Percentiles rank a stretch among this genome's conserved stretches.
Evolutionary conservation across 305 asterid species (phyloP).

Genomic region (Fraxinus ornus): DNA sequence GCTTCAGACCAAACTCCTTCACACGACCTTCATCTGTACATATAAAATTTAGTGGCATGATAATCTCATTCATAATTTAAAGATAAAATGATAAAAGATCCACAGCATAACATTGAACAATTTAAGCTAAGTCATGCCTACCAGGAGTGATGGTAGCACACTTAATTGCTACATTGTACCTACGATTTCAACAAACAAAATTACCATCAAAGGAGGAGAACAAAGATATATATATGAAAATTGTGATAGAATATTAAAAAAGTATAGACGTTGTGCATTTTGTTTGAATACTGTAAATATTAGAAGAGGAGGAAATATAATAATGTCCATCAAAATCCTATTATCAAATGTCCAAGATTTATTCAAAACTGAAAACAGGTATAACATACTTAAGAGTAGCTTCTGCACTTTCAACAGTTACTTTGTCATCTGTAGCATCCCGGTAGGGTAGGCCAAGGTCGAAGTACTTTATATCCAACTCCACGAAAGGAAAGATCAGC

Average conservation of each 20-base stretch:
- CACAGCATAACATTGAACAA: background rate
- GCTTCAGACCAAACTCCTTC: slow-evolving; percentile 71
- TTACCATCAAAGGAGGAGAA: background rate
- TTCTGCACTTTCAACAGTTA: slow-evolving; percentile 91
- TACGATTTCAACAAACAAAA: slow-evolving; percentile 33
- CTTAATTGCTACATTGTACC: slow-evolving; percentile 95
- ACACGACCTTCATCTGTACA: slow-evolving; percentile 81
- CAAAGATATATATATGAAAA: background rate
- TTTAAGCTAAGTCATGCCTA: slow-evolving; percentile 21
- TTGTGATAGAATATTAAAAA: background rate
- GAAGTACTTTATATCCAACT: slow-evolving; percentile 86
- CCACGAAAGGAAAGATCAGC: slow-evolving; percentile 92
- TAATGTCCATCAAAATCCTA: background rate
- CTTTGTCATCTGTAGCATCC: slow-evolving; percentile 92
- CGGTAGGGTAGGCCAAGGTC: slow-evolving; percentile 92
- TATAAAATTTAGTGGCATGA: slow-evolving; percentile 4
- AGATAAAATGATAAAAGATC: background rate
- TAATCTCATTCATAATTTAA: slow-evolving; percentile 7
- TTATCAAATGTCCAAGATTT: background rate
- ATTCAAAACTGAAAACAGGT: background rate
- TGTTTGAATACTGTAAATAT: background rate
- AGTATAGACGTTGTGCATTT: background rate
- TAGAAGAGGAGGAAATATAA: background rate
- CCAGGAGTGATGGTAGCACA: slow-evolving; percentile 99
- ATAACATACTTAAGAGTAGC: slow-evolving; percentile 84